Percentiles rank a stretch among this genome's conserved stretches.
These are phyloP conservation scores for Colletotrichum melonis DNA, from an alignment of 2,329 filamentous ascomycete species.

Conservation along the genomic window DNA sequence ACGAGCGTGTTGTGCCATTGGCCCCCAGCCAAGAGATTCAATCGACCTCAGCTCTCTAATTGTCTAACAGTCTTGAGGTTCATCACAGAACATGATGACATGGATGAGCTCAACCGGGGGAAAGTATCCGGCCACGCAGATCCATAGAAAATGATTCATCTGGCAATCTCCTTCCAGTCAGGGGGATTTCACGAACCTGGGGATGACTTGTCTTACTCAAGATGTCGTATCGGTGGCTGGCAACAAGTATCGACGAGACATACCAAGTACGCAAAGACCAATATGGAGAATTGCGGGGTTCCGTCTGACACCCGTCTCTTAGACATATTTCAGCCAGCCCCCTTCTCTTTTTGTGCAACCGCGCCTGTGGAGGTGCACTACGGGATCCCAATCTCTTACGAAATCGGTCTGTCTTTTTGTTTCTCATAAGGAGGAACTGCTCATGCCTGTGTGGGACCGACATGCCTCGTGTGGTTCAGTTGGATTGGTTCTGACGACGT, in stretches of 20 bases:
- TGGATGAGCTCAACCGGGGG: neutral
- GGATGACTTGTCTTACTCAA: neutral
- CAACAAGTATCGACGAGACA: conserved; percentile 10
- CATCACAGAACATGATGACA: neutral
- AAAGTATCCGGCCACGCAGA: neutral
- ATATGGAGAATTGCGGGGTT: conserved; percentile 20
- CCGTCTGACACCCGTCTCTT: conserved; percentile 17
- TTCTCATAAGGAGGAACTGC: neutral
- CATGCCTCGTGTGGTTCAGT: neutral
- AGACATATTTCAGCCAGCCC: conserved; percentile 2
- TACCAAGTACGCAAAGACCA: neutral
- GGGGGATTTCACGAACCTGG: neutral
- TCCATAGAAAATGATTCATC: neutral
- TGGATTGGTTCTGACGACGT: neutral
- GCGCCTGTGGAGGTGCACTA: neutral
- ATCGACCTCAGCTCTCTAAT: conserved; percentile 8
- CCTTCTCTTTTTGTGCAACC: neutral
- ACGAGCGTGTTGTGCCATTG: neutral
- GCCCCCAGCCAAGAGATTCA: conserved; percentile 6
- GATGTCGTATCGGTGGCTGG: neutral
- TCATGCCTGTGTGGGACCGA: neutral
- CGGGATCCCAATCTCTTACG: neutral
- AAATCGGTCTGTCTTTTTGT: neutral
- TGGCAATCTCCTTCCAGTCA: neutral
- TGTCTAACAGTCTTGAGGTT: neutral